These are phyloP conservation scores for Paecilomyces sp. DNA, from an alignment of 2,329 filamentous ascomycete species.

Conservation along the genomic window DNA sequence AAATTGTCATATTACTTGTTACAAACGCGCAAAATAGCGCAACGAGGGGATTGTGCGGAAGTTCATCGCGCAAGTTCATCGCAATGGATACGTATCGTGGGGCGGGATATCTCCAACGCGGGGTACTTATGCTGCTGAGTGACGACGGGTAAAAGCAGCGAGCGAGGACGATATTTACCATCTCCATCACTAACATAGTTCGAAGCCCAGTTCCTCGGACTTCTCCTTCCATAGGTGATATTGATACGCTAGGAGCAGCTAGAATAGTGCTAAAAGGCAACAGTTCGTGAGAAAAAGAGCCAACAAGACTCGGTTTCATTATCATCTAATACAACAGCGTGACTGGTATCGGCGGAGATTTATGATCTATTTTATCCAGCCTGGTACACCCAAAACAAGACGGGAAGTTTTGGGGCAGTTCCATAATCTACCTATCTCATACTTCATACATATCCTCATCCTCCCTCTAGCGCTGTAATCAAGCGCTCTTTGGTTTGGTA, in stretches of 20 bases:
- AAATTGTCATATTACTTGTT: too few relatives aligned
- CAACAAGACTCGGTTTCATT: background rate
- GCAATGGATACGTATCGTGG: too few relatives aligned
- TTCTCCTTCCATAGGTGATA: background rate
- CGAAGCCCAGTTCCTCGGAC: too few relatives aligned
- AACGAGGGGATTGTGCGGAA: too few relatives aligned
- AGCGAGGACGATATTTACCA: too few relatives aligned
- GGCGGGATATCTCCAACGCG: too few relatives aligned
- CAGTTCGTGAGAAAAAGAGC: background rate
- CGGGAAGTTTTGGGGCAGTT: background rate
- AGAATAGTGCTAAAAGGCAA: background rate
- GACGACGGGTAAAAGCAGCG: too few relatives aligned
- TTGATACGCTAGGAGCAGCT: background rate
- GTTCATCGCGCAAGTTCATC: too few relatives aligned
- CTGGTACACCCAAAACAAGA: background rate
- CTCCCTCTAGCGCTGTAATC: background rate
- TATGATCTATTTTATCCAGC: background rate
- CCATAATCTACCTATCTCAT: background rate
- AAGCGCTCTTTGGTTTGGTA: slow-evolving; percentile 30
- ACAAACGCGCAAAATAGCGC: too few relatives aligned
- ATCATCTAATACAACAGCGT: background rate
- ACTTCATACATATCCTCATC: background rate
- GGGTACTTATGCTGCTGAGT: too few relatives aligned
- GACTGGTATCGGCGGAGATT: background rate
- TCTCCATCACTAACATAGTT: too few relatives aligned